Evolutionary conservation across 202 grass and related monocot genomes (phyloP), one percentile per base, ranked within the genome.

Genomic region (Zoysia matrella): DNA sequence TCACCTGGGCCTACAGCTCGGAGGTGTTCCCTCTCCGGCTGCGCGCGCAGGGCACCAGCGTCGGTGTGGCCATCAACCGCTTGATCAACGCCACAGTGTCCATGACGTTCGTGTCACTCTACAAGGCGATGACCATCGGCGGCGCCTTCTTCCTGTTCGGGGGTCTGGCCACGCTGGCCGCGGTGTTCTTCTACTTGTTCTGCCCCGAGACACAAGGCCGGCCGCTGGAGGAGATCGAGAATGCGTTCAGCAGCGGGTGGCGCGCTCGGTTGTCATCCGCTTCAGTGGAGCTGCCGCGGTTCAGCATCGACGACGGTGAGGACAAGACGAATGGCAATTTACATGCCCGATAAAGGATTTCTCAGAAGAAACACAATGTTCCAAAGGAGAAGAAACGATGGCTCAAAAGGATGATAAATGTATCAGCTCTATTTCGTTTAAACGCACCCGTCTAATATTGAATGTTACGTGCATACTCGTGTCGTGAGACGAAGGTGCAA

Each of bases 101-200:
- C n/a, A 94, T 94, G 86, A 86, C 92, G 15, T 91, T 94, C 22
- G 22, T 22, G 22, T 22, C 22, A 22, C 22, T 22, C 22, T 22
- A 22, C 22, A 22, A 22, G 22, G 92, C 86, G 6, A 75, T 94
- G 15, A 91, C 86, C 77, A 91, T 94, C 39, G 92, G 89, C 42
- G 92, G 92, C 6, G 85, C 82, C 75, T 94, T 94, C 89, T 94
- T 94, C 73, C 45, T 94, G 55, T 94, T 90, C 51, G 80, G 64
- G 0, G 89, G 86, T 4, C 72, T 91, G 2, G 83, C 89, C 5
- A 73, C 77, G 10, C 6, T 71, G 2, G 92, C 77, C 36, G 87
- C 83, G 62, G 39, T 61, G 2, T 94, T 94, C 82, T 94, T 91
- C 84, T 94, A 76, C 64, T 78, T 88, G 55, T 30, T 77, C 65